Conservation (phyloP, 345 rosid species). For the Bruguiera gymnorhiza region DNA sequence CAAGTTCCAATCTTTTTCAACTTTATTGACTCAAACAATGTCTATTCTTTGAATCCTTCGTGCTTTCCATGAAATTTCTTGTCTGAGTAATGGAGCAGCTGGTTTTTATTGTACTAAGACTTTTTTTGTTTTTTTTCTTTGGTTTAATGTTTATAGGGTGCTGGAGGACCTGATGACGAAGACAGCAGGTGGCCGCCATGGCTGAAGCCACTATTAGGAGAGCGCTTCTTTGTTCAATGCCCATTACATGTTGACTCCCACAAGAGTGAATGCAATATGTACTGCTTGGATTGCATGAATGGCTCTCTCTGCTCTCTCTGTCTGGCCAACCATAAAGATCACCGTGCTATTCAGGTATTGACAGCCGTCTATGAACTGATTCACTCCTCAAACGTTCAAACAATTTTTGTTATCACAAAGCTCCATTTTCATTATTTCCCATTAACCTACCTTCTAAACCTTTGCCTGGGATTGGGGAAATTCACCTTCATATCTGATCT, state of each 20-base stretch:
- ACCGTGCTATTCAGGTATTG: conserved; percentile 51
- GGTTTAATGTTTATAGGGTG: conserved; percentile 34
- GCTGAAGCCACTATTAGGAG: conserved; percentile 49
- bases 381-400: background rate
- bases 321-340: conserved; percentile 50
- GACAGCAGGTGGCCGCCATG: conserved; percentile 58
- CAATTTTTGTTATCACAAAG: background rate
- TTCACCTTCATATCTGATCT: background rate
- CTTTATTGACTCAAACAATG: conserved; percentile 23
- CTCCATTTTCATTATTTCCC: background rate
- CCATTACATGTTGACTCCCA: conserved; percentile 53
- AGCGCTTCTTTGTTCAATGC: conserved; percentile 57
- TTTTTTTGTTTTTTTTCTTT: background rate
- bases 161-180: conserved; percentile 51
- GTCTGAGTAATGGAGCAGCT: background rate
- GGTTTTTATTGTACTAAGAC: background rate
- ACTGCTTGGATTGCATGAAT: conserved; percentile 53
- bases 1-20: background rate
- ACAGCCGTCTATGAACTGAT: background rate
- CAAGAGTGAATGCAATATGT: conserved; percentile 68
- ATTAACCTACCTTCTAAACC: background rate
- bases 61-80: background rate
- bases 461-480: too few species aligned
- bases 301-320: conserved; percentile 61
- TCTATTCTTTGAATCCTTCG: conserved; percentile 7